Evolutionary conservation across 2,329 filamentous ascomycete species (phyloP).

Genomic region (Clonostachys chloroleuca): DNA sequence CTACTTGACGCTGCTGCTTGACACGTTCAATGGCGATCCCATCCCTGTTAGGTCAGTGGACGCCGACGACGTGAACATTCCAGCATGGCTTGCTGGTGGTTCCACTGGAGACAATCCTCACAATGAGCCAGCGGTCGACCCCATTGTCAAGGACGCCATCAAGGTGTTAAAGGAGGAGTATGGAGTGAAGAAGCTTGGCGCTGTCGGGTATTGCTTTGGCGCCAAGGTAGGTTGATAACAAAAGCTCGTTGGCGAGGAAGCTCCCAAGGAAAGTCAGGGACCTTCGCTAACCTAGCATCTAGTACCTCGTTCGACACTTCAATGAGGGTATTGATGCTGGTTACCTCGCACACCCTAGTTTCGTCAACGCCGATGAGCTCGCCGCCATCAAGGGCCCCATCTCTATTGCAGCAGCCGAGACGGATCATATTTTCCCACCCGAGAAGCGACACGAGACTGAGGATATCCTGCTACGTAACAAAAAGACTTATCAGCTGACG

Average conservation of each 20-base stretch:
- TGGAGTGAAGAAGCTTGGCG: slow-evolving; percentile 55
- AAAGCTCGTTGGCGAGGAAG: too few relatives aligned
- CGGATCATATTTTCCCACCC: slow-evolving; percentile 59
- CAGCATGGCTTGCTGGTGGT: slow-evolving; percentile 27
- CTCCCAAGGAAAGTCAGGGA: too few relatives aligned
- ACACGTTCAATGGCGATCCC: slow-evolving; percentile 24
- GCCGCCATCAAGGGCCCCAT: slow-evolving; percentile 61
- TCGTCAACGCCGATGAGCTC: slow-evolving; percentile 65
- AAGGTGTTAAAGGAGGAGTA: slow-evolving; percentile 45
- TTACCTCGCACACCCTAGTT: slow-evolving; percentile 73
- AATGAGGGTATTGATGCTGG: slow-evolving; percentile 62
- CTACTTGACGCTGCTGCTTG: slow-evolving; percentile 21
- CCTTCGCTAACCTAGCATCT: too few relatives aligned
- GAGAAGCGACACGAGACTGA: slow-evolving; percentile 63
- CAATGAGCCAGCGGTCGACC: slow-evolving; percentile 15
- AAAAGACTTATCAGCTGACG: slow-evolving; percentile 70
- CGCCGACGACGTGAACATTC: slow-evolving; percentile 15
- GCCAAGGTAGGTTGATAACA: slow-evolving; percentile 37
- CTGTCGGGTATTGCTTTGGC: slow-evolving; percentile 72
- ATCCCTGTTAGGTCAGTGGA: slow-evolving; percentile 37
- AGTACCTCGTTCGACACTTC: slow-evolving; percentile 63
- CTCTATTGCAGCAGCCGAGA: slow-evolving; percentile 62
- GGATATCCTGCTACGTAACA: slow-evolving; percentile 44
- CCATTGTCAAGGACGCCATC: slow-evolving; percentile 25
- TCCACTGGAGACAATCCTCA: slow-evolving; percentile 35